Evolutionary conservation across 192 early-diverging fungal species (phyloP).

Genomic region (Coemansia sp.): DNA sequence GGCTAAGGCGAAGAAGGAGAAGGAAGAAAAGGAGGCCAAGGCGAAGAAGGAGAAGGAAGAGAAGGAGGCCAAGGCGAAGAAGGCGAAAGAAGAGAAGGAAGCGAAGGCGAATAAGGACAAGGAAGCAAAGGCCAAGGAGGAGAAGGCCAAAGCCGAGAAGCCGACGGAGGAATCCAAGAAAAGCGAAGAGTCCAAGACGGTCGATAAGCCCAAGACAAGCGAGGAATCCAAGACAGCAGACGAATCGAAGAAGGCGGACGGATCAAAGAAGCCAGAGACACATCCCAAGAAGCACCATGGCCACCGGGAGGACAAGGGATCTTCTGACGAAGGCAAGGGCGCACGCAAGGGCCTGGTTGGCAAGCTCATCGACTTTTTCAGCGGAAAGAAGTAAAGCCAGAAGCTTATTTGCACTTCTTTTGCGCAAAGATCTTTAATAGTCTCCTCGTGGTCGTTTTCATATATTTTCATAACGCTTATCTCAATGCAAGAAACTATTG

Average conservation of each 20-base stretch:
- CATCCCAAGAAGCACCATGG: conserved; percentile 39
- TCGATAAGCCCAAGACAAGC: conserved; percentile 5
- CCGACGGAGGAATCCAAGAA: conserved; percentile 10
- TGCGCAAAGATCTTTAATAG: not conserved
- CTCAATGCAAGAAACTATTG: not conserved
- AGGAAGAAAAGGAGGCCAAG: conserved; percentile 21
- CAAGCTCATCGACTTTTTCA: conserved; percentile 54
- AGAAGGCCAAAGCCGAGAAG: conserved; percentile 5
- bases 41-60: conserved; percentile 12
- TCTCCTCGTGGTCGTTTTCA: conserved; percentile 4
- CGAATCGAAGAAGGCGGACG: conserved; percentile 2
- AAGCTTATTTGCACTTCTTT: conserved; percentile 1
- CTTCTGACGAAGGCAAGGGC: conserved; percentile 34
- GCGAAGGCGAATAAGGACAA: not conserved
- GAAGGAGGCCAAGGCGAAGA: conserved; percentile 12
- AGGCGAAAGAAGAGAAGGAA: conserved; percentile 13
- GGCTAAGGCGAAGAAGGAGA: conserved; percentile 5
- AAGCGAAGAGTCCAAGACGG: conserved; percentile 1
- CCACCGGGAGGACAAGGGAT: conserved; percentile 36
- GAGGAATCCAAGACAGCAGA: conserved; percentile 9
- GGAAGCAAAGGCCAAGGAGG: conserved; percentile 17
- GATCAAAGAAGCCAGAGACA: conserved; percentile 4
- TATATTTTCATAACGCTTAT: not conserved
- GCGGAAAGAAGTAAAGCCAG: conserved; percentile 38
- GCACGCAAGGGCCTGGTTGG: conserved; percentile 52